These are phyloP conservation scores for Pseudozyma tsukubaensis DNA, from an alignment of 1,284 basidiomycete species.

Conservation along the genomic window DNA sequence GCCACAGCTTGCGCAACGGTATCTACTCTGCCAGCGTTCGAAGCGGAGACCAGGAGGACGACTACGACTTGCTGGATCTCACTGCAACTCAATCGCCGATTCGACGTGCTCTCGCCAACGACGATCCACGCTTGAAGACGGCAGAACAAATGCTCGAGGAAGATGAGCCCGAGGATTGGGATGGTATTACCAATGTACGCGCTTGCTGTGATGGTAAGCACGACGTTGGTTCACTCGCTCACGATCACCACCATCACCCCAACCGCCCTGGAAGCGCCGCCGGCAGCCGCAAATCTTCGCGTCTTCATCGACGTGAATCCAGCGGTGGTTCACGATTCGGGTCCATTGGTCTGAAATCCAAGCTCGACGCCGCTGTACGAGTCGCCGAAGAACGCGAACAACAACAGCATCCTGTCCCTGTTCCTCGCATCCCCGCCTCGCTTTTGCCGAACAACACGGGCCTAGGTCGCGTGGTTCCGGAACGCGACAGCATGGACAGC, in stretches of 20 bases:
- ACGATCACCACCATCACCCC: constrained; percentile 37
- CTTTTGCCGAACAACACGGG: constrained; percentile 24
- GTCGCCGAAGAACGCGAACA: constrained; percentile 30
- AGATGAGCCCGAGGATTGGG: constrained; percentile 83
- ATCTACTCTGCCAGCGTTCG: constrained; percentile 34
- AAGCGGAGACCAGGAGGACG: constrained; percentile 24
- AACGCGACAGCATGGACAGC: constrained; percentile 35
- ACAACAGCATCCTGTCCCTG: constrained; percentile 12
- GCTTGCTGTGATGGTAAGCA: constrained; percentile 95
- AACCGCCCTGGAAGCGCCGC: constrained; percentile 6
- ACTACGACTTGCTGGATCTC: constrained; percentile 46
- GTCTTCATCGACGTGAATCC: constrained; percentile 36
- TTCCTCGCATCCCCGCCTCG: constrained; percentile 27
- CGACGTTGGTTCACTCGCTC: constrained; percentile 70
- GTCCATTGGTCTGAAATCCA: constrained; percentile 35
- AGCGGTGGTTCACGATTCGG: constrained; percentile 37
- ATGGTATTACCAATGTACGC: constrained; percentile 79
- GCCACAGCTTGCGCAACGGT: constrained; percentile 25
- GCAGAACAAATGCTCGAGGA: constrained; percentile 72
- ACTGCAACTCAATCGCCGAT: constrained; percentile 44
- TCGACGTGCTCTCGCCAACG: constrained; percentile 34
- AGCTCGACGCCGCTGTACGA: constrained; percentile 37
- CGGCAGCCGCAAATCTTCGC: constrained; percentile 33
- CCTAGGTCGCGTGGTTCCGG: constrained; percentile 7
- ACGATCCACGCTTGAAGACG: constrained; percentile 57